phyloP scores from a whole-genome alignment of 2,329 filamentous ascomycete species.

The Ophiostoma populinum region DNA sequence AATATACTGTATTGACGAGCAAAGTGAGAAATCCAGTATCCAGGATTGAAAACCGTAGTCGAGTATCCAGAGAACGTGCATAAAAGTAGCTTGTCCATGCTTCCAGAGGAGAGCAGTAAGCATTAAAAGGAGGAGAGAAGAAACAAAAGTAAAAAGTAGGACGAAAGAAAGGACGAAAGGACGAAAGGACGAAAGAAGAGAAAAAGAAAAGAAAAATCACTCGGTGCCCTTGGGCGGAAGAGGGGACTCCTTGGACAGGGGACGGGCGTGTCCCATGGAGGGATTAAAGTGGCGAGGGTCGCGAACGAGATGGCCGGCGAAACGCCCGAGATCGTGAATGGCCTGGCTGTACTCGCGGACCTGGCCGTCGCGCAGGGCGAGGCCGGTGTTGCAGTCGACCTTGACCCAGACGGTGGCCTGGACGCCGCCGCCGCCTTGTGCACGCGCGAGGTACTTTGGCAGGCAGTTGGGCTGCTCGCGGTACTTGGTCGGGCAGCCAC shows the following conservation, averaged over 20 bases:
- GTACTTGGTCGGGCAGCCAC: slow-evolving; percentile 9
- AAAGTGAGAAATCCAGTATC: too few species aligned
- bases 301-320: slow-evolving; percentile 1
- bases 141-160: too few species aligned
- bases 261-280: not conserved
- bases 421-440: not conserved
- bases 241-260: not conserved
- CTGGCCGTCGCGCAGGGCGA: slow-evolving; percentile 2
- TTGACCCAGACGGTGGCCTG: slow-evolving; percentile 7
- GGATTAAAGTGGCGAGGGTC: slow-evolving; percentile 9
- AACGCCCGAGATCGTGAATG: slow-evolving; percentile 9
- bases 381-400: slow-evolving; percentile 6
- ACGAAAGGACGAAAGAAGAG: too few species aligned
- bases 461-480: slow-evolving; percentile 8
- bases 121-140: too few species aligned
- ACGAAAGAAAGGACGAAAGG: too few species aligned
- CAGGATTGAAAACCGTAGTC: too few species aligned
- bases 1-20: too few species aligned
- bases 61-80: too few species aligned
- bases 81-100: too few species aligned
- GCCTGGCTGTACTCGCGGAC: slow-evolving; percentile 7
- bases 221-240: too few species aligned
- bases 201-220: too few species aligned
- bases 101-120: too few species aligned
- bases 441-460: not conserved